Conservation (phyloP, 2,329 filamentous ascomycete genomes). For the Dothideomycetidae sp. region DNA sequence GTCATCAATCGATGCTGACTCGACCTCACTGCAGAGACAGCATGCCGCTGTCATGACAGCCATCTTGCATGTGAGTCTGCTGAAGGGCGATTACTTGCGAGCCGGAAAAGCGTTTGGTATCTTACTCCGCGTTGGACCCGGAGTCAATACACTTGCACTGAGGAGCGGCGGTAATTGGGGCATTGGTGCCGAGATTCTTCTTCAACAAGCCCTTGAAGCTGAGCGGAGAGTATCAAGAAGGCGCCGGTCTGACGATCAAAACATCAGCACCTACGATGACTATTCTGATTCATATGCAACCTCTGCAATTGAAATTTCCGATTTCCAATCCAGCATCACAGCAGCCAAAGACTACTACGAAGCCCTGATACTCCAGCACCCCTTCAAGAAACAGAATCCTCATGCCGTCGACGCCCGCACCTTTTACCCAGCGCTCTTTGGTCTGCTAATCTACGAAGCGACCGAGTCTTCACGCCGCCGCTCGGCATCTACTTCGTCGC, state of each 20-base stretch:
- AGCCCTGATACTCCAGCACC: constrained; percentile 60
- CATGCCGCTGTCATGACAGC: constrained; percentile 55
- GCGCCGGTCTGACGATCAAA: background rate
- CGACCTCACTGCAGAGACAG: constrained; percentile 28
- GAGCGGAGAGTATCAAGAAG: too few species aligned
- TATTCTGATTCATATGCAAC: constrained; percentile 12
- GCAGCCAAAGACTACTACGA: constrained; percentile 59
- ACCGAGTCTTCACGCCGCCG: constrained; percentile 43
- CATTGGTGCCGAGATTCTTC: constrained; percentile 69
- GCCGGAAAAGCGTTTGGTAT: constrained; percentile 64
- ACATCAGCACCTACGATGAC: constrained; percentile 11
- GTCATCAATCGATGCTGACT: constrained; percentile 1
- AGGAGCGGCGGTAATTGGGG: constrained; percentile 61
- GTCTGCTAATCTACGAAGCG: constrained; percentile 64
- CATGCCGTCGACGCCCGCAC: constrained; percentile 50
- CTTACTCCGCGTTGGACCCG: constrained; percentile 48
- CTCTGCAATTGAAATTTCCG: constrained; percentile 16
- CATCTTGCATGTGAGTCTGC: constrained; percentile 58
- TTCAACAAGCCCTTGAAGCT: constrained; percentile 25
- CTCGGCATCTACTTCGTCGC: background rate
- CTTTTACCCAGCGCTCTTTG: constrained; percentile 71
- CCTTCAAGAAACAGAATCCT: constrained; percentile 49
- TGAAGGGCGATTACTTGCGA: constrained; percentile 53
- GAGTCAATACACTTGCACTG: constrained; percentile 49
- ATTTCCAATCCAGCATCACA: constrained; percentile 34